Evolutionary conservation across 352 stramenopile genomes (phyloP), one percentile per base, ranked within the genome.

Genomic region (Globisporangium megalacanthum): DNA sequence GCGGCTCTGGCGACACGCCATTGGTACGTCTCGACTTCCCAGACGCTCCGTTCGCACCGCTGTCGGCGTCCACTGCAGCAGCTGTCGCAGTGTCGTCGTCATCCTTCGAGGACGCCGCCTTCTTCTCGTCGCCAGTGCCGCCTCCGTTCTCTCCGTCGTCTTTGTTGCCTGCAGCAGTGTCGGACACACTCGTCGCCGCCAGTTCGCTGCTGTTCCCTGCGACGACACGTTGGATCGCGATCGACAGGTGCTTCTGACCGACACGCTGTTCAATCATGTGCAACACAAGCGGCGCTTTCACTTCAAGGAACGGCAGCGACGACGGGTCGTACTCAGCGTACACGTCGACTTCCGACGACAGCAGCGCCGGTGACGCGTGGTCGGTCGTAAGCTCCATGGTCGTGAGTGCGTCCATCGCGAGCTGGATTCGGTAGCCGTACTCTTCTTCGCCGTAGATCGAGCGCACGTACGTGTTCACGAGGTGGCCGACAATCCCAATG

Each of bases 221-320:
- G 42, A 92, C 75, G 13, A 86, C 75, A n/a, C 83, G 81, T 53
- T 94, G 83, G 20, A 94, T 84, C 17, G 83, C 75, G 31, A 94
- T 86, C 4, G 69, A 71, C 9, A 94, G 54, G 55, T 92, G 80
- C 45, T 89, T 90, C 2, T 66, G 72, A 7, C 79, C 78, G 6
- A 93, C 81, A 15, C 81, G 80, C 59, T 94, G 83, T 52, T 94
- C 84, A 53, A 94, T 90, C 84, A 94, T 94, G 60, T 92, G 84
- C n/a, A 94, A 55, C 41, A 94, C 81, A 0, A 92, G 63, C 41
- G 83, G 83, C 3, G 80, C 80, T 52, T 94, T 94, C 2, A 90
- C 79, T 58, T 92, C 82, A 1, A 94, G 72, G 46, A 94, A 80
- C 13, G 80, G 79, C 39, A 92, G 39, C 11, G 72, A 88, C 29